Percentiles rank a stretch among this genome's conserved stretches.
Conservation (phyloP, 805 yeast species). For the Cyberlindnera japonica region DNA sequence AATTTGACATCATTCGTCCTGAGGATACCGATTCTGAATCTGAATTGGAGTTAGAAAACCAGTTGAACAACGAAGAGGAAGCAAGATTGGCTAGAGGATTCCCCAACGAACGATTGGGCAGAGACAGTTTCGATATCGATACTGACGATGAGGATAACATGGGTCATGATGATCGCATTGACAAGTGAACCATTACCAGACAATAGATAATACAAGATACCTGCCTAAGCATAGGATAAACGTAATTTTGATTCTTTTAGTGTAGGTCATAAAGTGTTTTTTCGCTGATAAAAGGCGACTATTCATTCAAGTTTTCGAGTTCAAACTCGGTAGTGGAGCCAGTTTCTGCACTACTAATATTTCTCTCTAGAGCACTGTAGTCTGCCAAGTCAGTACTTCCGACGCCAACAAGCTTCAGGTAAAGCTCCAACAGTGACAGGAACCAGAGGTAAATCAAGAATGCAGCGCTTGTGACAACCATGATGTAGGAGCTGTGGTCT, state of each 20-base stretch:
- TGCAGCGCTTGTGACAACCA: constrained; percentile 69
- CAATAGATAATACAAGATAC: no score
- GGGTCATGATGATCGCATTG: constrained; percentile 1
- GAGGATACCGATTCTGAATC: constrained; percentile 63
- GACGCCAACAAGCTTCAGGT: constrained; percentile 38
- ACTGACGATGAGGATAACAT: constrained; percentile 18
- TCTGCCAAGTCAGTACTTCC: constrained; percentile 10
- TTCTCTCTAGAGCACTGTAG: constrained; percentile 15
- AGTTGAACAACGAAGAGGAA: constrained; percentile 36
- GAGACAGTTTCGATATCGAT: constrained; percentile 25
- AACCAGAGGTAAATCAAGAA: constrained; percentile 68
- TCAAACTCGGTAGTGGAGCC: constrained; percentile 23
- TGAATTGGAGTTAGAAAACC: constrained; percentile 75
- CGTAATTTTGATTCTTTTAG: no score
- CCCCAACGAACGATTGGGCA: constrained; percentile 9
- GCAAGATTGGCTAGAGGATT: constrained; percentile 7
- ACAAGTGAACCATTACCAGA: no score
- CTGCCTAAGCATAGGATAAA: no score
- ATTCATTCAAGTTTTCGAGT: constrained; percentile 17
- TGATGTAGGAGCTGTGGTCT: constrained; percentile 79
- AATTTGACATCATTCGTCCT: constrained; percentile 32
- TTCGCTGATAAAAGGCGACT: not conserved
- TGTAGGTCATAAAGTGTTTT: not conserved
- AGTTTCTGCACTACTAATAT: constrained; percentile 6
- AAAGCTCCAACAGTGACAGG: constrained; percentile 54